Conservation (phyloP, 108 stramenopile species). For the Pseudonitzschia multistriata region DNA sequence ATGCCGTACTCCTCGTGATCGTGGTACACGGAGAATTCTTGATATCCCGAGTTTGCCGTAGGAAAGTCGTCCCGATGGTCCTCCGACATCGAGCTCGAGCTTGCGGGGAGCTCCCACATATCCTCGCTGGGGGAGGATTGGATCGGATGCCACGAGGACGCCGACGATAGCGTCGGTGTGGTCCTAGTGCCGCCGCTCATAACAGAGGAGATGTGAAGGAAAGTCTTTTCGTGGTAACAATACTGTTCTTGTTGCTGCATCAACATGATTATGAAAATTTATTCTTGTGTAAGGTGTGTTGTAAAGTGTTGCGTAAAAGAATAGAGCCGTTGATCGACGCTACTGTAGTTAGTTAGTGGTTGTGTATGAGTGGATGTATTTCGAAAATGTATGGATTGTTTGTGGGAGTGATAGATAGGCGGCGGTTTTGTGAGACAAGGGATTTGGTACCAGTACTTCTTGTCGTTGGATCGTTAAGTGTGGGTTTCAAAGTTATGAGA, state of each 20-base stretch:
- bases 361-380: too few species aligned
- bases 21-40: not conserved
- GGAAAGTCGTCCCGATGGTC: slow-evolving; percentile 1
- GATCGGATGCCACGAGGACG: slow-evolving; percentile 29
- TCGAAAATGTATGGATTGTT: too few species aligned
- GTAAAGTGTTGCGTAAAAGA: too few species aligned
- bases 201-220: not conserved
- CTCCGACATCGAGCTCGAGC: not conserved
- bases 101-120: slow-evolving; percentile 28
- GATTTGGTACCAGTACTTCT: too few species aligned
- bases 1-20: not conserved
- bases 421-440: not conserved
- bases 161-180: not conserved
- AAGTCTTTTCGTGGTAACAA: not conserved
- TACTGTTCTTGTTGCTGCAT: too few species aligned
- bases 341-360: not conserved
- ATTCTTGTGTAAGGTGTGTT: too few species aligned
- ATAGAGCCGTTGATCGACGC: too few species aligned
- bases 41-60: not conserved
- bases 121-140: slow-evolving; percentile 28
- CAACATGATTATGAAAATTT: too few species aligned
- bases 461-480: not conserved
- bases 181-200: not conserved
- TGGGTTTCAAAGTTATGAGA: not conserved
- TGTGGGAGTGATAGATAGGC: too few species aligned